Evolutionary conservation across 306 rosid genomes (phyloP), one percentile per base, ranked within the genome.

Genomic region (Abrus pulchellus): DNA sequence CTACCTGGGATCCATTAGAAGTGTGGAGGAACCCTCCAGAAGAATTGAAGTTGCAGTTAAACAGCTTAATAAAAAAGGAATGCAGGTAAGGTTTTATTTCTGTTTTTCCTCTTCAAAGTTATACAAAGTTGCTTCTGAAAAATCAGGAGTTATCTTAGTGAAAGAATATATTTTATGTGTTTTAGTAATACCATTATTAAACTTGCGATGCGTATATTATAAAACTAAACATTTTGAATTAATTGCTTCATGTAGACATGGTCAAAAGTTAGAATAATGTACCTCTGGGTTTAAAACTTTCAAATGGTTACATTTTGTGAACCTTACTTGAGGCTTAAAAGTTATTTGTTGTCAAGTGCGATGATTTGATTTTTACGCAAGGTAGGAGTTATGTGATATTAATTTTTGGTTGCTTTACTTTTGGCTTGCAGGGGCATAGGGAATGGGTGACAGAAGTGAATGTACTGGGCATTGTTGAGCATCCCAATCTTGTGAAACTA

Each of bases 391-490:
- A 28, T 73, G 77, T 55, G 60, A 7, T 11, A 34, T 33, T 49
- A 49, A 76, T 30, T 30, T 72, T 76, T 36, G 40, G 68, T 48
- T 57, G 9, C 61, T 44, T 12, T 10, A 67, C 68, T 60, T 68
- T 66, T 68, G 82, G 28, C 56, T 79, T 82, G 69, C 78, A 96
- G 99, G 99, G 99, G 44, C 98, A 96, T 80, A 92, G 86, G 83
- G 98, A 96, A 88, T 96, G 99, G 99, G 97, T 96, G 85, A 96
- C 99, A 52, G 99, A 96, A 88, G 99, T 96, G 76, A 96, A 96
- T 87, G 92, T 96, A 80, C 87, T 96, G 62, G 98, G 99, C 73
- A 85, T 96, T 66, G 97, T 92, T 56, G 98, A 96, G 88, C 99
- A 96, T 86, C 98, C 93, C 8, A 96, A 96, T 87, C 98, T 96